Base-by-base conservation (phyloP, 2,329 filamentous ascomycete genomes). In the Nemania abortiva region DNA sequence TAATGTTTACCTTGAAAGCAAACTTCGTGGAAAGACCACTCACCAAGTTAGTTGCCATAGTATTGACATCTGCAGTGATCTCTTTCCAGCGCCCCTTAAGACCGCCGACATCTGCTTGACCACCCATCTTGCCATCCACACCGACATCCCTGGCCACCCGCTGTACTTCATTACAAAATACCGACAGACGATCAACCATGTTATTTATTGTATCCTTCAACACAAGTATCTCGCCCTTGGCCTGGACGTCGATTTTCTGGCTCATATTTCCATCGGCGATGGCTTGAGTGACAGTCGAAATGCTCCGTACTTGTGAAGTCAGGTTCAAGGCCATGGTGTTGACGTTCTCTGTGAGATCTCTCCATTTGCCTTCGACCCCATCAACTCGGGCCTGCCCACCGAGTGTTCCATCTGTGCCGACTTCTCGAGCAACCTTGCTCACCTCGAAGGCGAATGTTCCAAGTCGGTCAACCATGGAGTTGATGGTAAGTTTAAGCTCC, bases 121-220 rank as follows among this genome's bases (percentile, higher is more conserved):
- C 95, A 76, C 95, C 95, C 93, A 99, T 97, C 84, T 98, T 98
- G 71, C 95, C 95, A 77, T 98, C 96, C 61, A 98, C 95, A 73
- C 95, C 95, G 74, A 98, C 96, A 80, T 98, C 96, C 77, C 96
- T 95, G 67, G 95, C 95, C 34, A 99, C 95, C 75, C 95, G 89
- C 82, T 98, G 96, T 72, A 99, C 92, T 78, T 97, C 95, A 74
- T 97, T 94, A 65, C 95, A 97, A 88, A 98, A 98, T 73, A 95
- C 95, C 68, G 96, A 97, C 59, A 99, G 84, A 71, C 95, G 90
- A 79, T 95, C 95, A 73, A 98, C 95, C 95, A 98, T 98, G 89
- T 98, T 95, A 80, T 98, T 98, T 84, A 98, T 97, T 52, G 95
- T 98, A 78, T 97, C 94, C 79, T 98, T 98, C 61, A 98, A 84